Conservation (phyloP, 331 rosid species). For the Erythrophleum ivorense region DNA sequence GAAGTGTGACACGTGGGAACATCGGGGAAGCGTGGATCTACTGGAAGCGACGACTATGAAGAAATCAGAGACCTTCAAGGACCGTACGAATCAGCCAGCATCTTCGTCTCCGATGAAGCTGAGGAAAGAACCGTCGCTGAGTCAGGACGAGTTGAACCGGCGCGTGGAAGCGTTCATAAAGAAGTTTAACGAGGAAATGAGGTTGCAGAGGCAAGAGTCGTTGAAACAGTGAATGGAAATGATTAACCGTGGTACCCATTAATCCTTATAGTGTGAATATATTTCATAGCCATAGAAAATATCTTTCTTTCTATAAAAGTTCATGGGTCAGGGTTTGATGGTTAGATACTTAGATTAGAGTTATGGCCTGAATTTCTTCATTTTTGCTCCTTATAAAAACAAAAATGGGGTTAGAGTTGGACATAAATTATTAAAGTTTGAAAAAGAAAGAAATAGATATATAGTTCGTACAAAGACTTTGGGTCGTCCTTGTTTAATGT, state of each 20-base stretch:
- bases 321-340: constrained; percentile 1
- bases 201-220: constrained; percentile 87
- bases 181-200: constrained; percentile 77
- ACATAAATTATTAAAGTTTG: not conserved
- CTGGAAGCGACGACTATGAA: constrained; percentile 31
- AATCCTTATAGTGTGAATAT: not conserved
- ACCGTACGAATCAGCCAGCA: constrained; percentile 36
- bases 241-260: constrained; percentile 47
- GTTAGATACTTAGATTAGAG: not conserved
- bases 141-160: constrained; percentile 93
- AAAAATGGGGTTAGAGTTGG: constrained; percentile 18
- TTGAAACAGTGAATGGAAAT: constrained; percentile 59
- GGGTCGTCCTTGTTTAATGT: not conserved
- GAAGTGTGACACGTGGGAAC: constrained; percentile 69
- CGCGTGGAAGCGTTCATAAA: constrained; percentile 80
- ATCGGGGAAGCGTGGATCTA: constrained; percentile 35
- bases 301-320: constrained; percentile 5
- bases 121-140: constrained; percentile 77
- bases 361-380: not conserved
- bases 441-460: not conserved
- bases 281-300: not conserved
- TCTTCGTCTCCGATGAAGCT: constrained; percentile 33
- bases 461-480: not conserved
- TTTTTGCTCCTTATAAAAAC: constrained; percentile 13
- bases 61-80: constrained; percentile 61